Conservation (phyloP, 2,329 filamentous ascomycete species). For the Penicillium capsulatum region DNA sequence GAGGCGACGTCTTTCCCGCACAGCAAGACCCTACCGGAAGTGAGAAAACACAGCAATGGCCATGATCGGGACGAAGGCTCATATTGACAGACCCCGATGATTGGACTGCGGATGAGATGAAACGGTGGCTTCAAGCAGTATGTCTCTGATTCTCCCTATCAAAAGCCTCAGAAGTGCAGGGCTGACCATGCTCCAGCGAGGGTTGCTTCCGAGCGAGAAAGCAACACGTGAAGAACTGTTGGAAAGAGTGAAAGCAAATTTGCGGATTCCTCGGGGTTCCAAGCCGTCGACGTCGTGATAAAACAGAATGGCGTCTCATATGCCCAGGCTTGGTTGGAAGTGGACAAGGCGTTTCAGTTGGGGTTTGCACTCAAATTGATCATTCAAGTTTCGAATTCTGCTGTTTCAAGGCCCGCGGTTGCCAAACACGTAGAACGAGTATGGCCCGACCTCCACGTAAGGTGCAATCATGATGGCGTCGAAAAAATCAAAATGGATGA, state of each 20-base stretch:
- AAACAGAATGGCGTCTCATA: too few relatives aligned
- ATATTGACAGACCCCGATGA: conserved; percentile 52
- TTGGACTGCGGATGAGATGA: conserved; percentile 78
- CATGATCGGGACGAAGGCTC: conserved; percentile 8
- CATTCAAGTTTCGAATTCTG: neutral
- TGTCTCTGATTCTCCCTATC: conserved; percentile 33
- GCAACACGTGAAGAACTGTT: conserved; percentile 62
- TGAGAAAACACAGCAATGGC: conserved; percentile 26
- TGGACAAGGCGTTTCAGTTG: too few relatives aligned
- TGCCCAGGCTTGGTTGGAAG: too few relatives aligned
- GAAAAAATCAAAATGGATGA: too few relatives aligned
- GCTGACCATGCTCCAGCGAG: conserved; percentile 49
- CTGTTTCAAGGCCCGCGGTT: too few relatives aligned
- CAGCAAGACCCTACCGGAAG: conserved; percentile 73
- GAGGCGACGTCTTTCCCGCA: conserved; percentile 74
- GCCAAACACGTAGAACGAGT: too few relatives aligned
- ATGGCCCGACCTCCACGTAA: too few relatives aligned
- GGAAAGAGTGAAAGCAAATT: conserved; percentile 65
- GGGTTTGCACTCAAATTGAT: too few relatives aligned
- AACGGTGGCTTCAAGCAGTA: conserved; percentile 76
- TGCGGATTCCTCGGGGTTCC: conserved; percentile 46
- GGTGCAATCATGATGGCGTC: too few relatives aligned
- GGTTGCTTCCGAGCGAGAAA: conserved; percentile 56
- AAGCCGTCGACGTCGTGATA: conserved; percentile 7
- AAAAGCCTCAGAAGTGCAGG: neutral